Conservation (phyloP, 148 eudicot genomes). For the Dianthus caryophyllus region DNA sequence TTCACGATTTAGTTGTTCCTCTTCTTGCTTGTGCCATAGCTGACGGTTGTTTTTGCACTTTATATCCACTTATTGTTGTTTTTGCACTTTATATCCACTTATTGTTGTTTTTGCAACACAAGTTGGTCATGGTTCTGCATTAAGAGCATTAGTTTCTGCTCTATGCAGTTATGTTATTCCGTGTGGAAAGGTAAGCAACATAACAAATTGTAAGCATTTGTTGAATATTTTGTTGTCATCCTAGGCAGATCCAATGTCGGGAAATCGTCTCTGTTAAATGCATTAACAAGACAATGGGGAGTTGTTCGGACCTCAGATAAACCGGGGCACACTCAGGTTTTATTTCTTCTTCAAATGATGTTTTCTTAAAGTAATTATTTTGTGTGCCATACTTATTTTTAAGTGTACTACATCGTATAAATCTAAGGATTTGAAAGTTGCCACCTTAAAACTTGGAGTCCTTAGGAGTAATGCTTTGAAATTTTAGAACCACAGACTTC, state of each 20-base stretch:
- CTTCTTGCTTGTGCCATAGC: not conserved
- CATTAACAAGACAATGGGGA: slow-evolving; percentile 97
- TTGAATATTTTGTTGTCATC: slow-evolving; percentile 1
- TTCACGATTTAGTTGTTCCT: not conserved
- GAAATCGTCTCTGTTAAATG: slow-evolving; percentile 82
- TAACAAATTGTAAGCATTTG: not conserved
- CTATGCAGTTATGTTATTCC: not conserved
- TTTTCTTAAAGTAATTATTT: slow-evolving; percentile 1
- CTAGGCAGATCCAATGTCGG: slow-evolving; percentile 97
- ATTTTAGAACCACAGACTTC: not conserved
- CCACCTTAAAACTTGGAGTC: not conserved
- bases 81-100: not conserved
- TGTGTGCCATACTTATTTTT: not conserved
- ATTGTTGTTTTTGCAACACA: not conserved
- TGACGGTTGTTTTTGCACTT: not conserved
- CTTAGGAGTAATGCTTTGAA: not conserved
- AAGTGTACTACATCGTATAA: not conserved
- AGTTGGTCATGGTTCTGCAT: not conserved
- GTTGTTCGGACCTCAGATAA: slow-evolving; percentile 94
- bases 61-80: not conserved
- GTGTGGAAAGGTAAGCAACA: slow-evolving; percentile 5
- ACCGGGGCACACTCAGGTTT: slow-evolving; percentile 97
- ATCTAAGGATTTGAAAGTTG: not conserved
- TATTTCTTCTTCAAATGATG: slow-evolving; percentile 10
- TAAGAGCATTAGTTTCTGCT: not conserved